These are phyloP conservation scores for Guillardia theta DNA, from an alignment of 78 protist genomes.

Conservation along the genomic window DNA sequence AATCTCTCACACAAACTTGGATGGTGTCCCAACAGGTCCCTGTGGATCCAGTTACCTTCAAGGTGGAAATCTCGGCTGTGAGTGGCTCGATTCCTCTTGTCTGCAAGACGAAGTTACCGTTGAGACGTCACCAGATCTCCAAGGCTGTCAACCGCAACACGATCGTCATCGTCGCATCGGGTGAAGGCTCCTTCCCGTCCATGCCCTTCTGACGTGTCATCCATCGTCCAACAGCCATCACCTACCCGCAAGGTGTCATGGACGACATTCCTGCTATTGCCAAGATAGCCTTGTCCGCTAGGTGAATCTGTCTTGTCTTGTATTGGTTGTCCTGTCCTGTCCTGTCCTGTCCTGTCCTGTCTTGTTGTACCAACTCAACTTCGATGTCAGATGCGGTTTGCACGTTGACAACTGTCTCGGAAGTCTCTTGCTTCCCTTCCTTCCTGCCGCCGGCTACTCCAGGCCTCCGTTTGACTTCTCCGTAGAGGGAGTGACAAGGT, in stretches of 20 bases:
- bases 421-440: background rate
- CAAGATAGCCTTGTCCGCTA: background rate
- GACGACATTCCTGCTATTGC: slow-evolving; percentile 19
- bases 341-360: background rate
- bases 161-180: slow-evolving; percentile 46
- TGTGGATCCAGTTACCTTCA: slow-evolving; percentile 17
- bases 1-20: no score
- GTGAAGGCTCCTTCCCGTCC: no score
- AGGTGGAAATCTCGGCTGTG: background rate
- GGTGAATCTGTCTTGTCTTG: background rate
- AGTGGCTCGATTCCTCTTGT: background rate
- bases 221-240: no score
- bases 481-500: background rate
- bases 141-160: slow-evolving; percentile 31
- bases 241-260: background rate
- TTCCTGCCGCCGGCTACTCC: slow-evolving; percentile 32
- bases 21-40: no score
- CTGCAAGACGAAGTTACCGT: no score
- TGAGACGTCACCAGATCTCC: no score
- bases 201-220: no score
- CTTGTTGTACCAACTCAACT: background rate
- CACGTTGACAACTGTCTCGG: slow-evolving; percentile 51
- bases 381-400: slow-evolving; percentile 1
- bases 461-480: slow-evolving; percentile 76
- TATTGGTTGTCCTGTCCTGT: background rate